These are phyloP conservation scores for Apiotrichum montevideense DNA, from an alignment of 1,284 basidiomycete species.

Conservation along the genomic window DNA sequence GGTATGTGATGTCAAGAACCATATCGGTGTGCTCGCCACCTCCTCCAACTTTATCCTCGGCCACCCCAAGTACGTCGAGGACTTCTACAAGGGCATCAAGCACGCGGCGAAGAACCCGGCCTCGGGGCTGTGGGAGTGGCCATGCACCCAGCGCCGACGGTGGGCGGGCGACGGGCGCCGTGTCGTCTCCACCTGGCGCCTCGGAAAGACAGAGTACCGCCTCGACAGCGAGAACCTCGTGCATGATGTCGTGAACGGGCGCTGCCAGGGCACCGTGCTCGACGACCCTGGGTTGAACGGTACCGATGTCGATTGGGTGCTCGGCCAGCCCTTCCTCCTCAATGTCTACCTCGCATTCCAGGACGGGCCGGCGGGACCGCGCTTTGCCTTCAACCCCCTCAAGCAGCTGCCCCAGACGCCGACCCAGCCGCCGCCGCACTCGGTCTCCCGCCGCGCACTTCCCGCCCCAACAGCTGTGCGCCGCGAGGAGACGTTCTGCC, in stretches of 20 bases:
- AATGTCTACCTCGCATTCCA: background rate
- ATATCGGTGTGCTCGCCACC: background rate
- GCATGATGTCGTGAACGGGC: background rate
- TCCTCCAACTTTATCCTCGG: background rate
- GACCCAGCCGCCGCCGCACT: background rate
- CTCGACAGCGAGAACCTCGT: background rate
- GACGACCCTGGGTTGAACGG: background rate
- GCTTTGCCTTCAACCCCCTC: background rate
- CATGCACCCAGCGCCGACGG: background rate
- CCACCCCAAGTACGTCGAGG: background rate
- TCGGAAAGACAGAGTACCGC: background rate
- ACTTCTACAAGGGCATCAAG: background rate
- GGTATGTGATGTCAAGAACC: background rate
- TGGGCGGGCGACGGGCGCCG: background rate
- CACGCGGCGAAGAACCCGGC: background rate
- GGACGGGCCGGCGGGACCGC: background rate
- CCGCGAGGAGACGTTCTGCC: background rate
- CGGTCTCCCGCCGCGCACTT: background rate
- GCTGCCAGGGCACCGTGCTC: background rate
- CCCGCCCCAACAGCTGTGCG: background rate
- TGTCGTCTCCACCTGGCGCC: background rate
- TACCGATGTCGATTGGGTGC: background rate
- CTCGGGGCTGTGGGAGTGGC: background rate
- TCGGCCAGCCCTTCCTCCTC: background rate
- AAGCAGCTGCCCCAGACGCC: background rate